A percentile compares a stretch with the other conserved stretches of the same genome.
Conservation (phyloP, 371 early-diverging fungal genomes). For the Sporodiniella umbellata region DNA sequence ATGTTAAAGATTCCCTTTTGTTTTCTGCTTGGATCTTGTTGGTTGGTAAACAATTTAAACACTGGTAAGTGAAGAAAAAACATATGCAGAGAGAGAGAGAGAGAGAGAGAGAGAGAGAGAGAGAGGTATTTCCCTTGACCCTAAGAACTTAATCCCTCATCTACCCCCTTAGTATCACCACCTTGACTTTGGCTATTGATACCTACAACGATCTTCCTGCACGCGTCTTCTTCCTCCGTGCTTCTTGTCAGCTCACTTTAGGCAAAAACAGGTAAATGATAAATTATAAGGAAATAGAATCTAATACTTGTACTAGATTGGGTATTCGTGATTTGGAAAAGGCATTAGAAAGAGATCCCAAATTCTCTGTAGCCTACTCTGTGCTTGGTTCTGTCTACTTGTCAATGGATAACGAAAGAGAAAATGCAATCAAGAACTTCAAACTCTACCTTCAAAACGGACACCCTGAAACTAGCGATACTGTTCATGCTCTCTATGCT, state of each 20-base stretch:
- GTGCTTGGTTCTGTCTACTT: constrained; percentile 58
- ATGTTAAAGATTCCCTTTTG: constrained; percentile 43
- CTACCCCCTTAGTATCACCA: constrained; percentile 58
- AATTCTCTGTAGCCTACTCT: constrained; percentile 53
- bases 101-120: too few relatives aligned
- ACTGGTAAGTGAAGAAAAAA: constrained; percentile 40
- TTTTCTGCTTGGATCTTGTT: constrained; percentile 62
- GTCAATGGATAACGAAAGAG: constrained; percentile 48
- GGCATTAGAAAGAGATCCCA: constrained; percentile 47
- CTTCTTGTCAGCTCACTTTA: constrained; percentile 56
- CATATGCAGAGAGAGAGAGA: not conserved
- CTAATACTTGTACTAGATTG: constrained; percentile 14
- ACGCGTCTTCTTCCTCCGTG: constrained; percentile 60
- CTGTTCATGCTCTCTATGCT: constrained; percentile 57
- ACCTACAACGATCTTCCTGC: constrained; percentile 57
- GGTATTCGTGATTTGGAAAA: constrained; percentile 63
- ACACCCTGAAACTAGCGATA: constrained; percentile 57
- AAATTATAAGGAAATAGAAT: not conserved
- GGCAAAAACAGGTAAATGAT: constrained; percentile 46
- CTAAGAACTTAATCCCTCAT: too few relatives aligned
- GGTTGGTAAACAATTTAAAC: constrained; percentile 61
- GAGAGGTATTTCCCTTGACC: too few relatives aligned
- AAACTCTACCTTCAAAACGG: constrained; percentile 51
- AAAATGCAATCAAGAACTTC: constrained; percentile 55
- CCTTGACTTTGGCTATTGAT: constrained; percentile 57